phyloP scores from a whole-genome alignment of 2,329 filamentous ascomycete species.

The Xylaria sp. region DNA sequence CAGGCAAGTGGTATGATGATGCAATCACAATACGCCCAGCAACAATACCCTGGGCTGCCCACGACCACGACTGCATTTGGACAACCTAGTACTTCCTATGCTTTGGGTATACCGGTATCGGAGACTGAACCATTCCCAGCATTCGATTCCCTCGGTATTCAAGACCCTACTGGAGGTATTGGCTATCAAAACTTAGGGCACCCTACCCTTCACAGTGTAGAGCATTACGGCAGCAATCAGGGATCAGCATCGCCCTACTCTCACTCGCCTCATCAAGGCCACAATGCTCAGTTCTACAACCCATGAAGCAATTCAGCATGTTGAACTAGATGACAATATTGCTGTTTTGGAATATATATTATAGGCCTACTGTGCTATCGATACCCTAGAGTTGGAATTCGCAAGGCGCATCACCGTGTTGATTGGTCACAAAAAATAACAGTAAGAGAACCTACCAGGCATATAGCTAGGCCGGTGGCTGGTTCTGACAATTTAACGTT shows the following conservation, averaged over 20 bases:
- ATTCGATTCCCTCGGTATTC: conserved; percentile 53
- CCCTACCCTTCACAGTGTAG: conserved; percentile 45
- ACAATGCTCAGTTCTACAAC: conserved; percentile 50
- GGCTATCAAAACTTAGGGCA: conserved; percentile 50
- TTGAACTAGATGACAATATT: conserved; percentile 11
- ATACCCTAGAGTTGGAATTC: conserved; percentile 38
- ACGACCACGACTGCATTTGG: conserved; percentile 44
- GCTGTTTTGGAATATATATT: conserved; percentile 35
- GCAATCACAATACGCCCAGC: conserved; percentile 40
- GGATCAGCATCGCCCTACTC: conserved; percentile 57
- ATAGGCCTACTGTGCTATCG: conserved; percentile 14
- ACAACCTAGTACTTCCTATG: conserved; percentile 44
- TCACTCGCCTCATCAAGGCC: conserved; percentile 54
- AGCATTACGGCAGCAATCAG: conserved; percentile 52
- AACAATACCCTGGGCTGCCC: conserved; percentile 47
- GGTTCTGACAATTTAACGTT: not conserved
- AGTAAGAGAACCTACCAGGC: not conserved
- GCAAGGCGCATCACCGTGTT: not conserved
- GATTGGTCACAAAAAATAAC: not conserved
- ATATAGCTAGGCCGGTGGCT: not conserved
- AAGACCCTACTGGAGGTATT: conserved; percentile 46
- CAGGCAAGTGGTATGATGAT: conserved; percentile 41
- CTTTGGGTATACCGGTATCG: conserved; percentile 44
- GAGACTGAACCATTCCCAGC: conserved; percentile 52
- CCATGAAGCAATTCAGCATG: conserved; percentile 28